Conservation (phyloP, 2,329 filamentous ascomycete genomes). For the Epichloe sylvatica region DNA sequence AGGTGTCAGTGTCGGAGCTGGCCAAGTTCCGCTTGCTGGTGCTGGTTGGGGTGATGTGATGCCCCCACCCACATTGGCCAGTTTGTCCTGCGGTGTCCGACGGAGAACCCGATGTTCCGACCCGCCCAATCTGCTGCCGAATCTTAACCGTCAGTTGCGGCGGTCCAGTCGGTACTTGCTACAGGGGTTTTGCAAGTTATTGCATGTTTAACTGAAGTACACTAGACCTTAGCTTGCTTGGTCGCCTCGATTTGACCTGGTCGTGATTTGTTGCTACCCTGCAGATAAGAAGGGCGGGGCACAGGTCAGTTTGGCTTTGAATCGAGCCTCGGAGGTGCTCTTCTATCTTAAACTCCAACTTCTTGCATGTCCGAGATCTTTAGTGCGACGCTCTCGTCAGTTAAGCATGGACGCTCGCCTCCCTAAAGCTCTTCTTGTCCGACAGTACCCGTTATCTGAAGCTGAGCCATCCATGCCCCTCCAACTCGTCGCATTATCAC, state of each 20-base stretch:
- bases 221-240: no score
- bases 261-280: no score
- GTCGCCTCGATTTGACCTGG: no score
- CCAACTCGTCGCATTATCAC: no score
- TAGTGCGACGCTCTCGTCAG: neutral
- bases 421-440: neutral
- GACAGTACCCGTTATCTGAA: neutral
- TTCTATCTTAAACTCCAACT: no score
- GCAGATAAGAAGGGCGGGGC: no score
- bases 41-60: neutral
- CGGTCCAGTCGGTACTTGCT: no score
- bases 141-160: neutral
- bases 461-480: neutral
- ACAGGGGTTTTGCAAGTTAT: no score
- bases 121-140: neutral
- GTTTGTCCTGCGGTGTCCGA: neutral
- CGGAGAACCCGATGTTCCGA: neutral
- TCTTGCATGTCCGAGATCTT: no score
- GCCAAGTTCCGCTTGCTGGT: slow-evolving; percentile 1
- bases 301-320: no score
- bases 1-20: neutral
- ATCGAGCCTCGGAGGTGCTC: no score
- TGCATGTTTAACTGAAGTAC: no score
- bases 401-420: neutral
- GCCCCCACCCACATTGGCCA: neutral